Base-by-base conservation (phyloP, 1,284 basidiomycete species). In the Athelia sp. region DNA sequence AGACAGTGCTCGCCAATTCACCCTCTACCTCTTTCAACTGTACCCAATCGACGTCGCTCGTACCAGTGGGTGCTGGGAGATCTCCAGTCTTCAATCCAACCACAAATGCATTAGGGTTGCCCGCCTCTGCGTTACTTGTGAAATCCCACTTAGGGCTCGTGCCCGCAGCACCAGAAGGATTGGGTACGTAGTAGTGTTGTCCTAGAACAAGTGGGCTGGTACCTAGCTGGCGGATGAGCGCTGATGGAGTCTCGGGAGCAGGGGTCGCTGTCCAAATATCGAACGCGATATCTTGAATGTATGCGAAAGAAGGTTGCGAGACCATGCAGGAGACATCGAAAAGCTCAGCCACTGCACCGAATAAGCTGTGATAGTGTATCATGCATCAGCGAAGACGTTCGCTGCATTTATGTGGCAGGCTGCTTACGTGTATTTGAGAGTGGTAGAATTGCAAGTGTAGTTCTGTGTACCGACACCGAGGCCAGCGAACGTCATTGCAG, bases 381-480 rank as follows among this genome's bases (percentile, higher is more conserved):
- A n/a, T n/a, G n/a, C n/a, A n/a, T n/a, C n/a, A n/a, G n/a, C n/a
- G n/a, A n/a, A n/a, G n/a, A n/a, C n/a, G n/a, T n/a, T n/a, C n/a
- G n/a, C n/a, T n/a, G n/a, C n/a, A n/a, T n/a, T n/a, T n/a, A n/a
- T n/a, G n/a, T n/a, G n/a, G n/a, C n/a, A n/a, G n/a, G n/a, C n/a
- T n/a, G n/a, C 67, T 55, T 53, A 75, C 71, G 63, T 61, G 55
- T 68, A 77, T 42, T 59, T 71, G 19, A 70, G 67, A 14, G 64
- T 55, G 35, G 56, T 57, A 6, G 62, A 49, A n/a, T 40, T 40
- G 47, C 75, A 78, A 21, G 71, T 76, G 54, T 77, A 78, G 54
- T 78, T 78, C 55, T 78, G 74, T n/a, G 65, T 60, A 29, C 75
- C 75, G 23, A 77, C 63, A 24, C 69, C 74, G 29, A 82, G 65